Base-by-base conservation (phyloP, 2,329 filamentous ascomycete species). In the Lachnellula hyalina region DNA sequence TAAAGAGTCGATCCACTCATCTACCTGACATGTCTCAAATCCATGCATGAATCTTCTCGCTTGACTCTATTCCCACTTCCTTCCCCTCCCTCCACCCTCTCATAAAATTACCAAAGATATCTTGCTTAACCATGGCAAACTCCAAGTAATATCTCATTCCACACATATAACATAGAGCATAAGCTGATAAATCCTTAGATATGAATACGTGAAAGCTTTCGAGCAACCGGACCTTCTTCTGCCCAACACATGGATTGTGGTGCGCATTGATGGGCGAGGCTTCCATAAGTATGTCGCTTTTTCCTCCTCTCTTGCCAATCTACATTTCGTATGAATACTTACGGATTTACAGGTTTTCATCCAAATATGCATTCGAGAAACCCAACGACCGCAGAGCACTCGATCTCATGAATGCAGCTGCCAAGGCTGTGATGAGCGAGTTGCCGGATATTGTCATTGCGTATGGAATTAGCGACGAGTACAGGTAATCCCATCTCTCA, bases 381-480 rank as follows among this genome's bases (percentile, higher is more conserved):
- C 94, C 94, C 40, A 99, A 97, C 72, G 94, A 99, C 71, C 79
- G 80, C 41, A 82, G 89, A 61, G 94, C 92, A 0, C 75, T 97
- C 12, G 83, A 95, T 70, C 84, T 99, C 62, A 97, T 99, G 93
- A 99, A 99, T 67, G 84, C 84, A 1, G 91, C 91, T 2, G 94
- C 94, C n/a, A 82, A 84, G 56, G 86, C 87, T 5, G 90, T 96
- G 47, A 83, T 96, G 74, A 82, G 81, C 59, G 89, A 95, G 49
- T 74, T 97, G 23, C 85, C 90, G 4, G 93, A 97, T 65, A 84
- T 96, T 61, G 84, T 86, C 6, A 81, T 97, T 58, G 92, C 87
- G 0, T 99, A 97, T 65, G 94, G 94, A 1, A 85, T 96, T 62
- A 96, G 91, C 71, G 94, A 99, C 68, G 94, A 99, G 70, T 97